Evolutionary conservation across 192 early-diverging fungal genomes (phyloP).

Genomic region (Coemansia sp.): DNA sequence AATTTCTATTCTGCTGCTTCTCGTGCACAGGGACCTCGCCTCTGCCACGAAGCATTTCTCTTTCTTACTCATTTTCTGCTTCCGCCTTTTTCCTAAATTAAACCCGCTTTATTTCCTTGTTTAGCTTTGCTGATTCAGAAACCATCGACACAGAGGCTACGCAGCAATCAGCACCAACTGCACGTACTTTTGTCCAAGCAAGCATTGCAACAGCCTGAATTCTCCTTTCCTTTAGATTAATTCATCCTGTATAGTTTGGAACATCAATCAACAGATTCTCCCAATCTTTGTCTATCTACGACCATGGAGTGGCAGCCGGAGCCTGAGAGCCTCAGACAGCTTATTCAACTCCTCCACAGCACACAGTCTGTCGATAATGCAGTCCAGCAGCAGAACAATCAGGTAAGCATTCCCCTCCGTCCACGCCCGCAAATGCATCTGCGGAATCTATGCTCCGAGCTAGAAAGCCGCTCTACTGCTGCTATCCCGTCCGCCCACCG

Average conservation of each 20-base stretch:
- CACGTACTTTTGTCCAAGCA: background rate
- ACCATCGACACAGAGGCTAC: background rate
- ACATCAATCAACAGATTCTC: no score
- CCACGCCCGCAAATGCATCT: conserved; percentile 4
- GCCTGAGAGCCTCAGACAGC: conserved; percentile 71
- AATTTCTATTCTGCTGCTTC: no score
- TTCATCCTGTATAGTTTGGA: background rate
- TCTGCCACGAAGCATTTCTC: no score
- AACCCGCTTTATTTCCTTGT: background rate
- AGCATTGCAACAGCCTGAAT: background rate
- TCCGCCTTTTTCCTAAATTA: no score
- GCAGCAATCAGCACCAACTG: background rate
- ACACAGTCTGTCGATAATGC: conserved; percentile 67
- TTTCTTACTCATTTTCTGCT: no score
- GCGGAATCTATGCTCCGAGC: no score
- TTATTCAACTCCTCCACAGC: conserved; percentile 71
- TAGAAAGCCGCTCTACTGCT: no score
- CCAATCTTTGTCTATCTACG: no score
- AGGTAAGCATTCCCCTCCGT: conserved; percentile 54
- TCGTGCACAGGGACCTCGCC: no score
- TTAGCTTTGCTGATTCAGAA: background rate
- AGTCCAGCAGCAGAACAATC: conserved; percentile 67
- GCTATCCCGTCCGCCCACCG: no score
- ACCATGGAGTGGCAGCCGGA: conserved; percentile 77
- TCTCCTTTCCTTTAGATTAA: background rate